Percentiles rank a stretch among this genome's conserved stretches.
Evolutionary conservation across 306 rosid genomes (phyloP).

Genomic region (Abrus precatorius): DNA sequence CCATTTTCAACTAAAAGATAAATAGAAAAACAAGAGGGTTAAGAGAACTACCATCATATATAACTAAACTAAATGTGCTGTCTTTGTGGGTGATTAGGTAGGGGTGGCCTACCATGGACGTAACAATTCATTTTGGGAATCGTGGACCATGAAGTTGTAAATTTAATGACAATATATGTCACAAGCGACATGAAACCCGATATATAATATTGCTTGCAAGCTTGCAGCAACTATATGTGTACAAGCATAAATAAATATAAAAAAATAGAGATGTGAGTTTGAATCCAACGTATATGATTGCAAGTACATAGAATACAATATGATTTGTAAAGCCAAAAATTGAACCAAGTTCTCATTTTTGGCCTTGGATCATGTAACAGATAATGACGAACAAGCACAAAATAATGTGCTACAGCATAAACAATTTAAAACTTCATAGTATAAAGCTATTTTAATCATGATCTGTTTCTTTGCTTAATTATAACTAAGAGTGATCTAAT

Average conservation of each 20-base stretch:
- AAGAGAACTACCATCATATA: slow-evolving; percentile 3
- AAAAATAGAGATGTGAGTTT: slow-evolving; percentile 40
- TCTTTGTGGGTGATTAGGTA: slow-evolving; percentile 23
- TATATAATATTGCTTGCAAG: slow-evolving; percentile 44
- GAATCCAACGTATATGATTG: slow-evolving; percentile 33
- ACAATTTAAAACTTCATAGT: too few relatives aligned
- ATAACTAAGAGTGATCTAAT: background rate
- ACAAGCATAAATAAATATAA: background rate
- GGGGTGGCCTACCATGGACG: slow-evolving; percentile 15
- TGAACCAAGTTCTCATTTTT: background rate
- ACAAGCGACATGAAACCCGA: slow-evolving; percentile 4
- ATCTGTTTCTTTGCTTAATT: background rate
- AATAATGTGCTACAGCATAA: background rate
- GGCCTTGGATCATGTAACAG: slow-evolving; percentile 1
- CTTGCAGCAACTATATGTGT: slow-evolving; percentile 47
- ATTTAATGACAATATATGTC: slow-evolving; percentile 22
- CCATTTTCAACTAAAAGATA: slow-evolving; percentile 16
- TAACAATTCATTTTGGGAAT: slow-evolving; percentile 10
- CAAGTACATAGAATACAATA: background rate
- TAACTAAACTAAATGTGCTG: slow-evolving; percentile 30
- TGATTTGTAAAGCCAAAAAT: background rate
- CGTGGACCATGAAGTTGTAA: slow-evolving; percentile 34
- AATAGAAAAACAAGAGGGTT: background rate
- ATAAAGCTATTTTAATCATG: too few relatives aligned
- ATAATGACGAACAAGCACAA: background rate